phyloP scores from a whole-genome alignment of 139 green algal species.

The Coelastrella sp. region DNA sequence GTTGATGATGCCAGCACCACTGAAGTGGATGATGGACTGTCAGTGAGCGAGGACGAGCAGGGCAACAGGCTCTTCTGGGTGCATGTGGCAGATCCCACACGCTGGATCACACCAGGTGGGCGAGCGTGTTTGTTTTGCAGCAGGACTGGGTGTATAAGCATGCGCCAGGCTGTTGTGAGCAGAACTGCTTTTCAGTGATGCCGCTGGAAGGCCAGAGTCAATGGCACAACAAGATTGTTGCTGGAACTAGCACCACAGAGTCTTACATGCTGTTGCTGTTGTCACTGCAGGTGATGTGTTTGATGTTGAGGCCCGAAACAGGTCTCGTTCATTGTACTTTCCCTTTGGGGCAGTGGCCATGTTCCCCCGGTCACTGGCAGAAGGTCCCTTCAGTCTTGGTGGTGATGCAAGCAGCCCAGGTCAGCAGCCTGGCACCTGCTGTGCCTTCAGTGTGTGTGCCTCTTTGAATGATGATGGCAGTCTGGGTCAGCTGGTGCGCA shows the following conservation, averaged over 20 bases:
- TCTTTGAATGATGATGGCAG: slow-evolving; percentile 69
- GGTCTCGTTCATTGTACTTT: slow-evolving; percentile 86
- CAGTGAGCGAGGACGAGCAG: slow-evolving; percentile 59
- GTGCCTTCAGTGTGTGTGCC: slow-evolving; percentile 74
- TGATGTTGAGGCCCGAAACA: slow-evolving; percentile 66
- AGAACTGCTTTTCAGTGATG: too few relatives aligned
- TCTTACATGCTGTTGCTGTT: neutral
- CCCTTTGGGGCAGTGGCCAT: slow-evolving; percentile 82
- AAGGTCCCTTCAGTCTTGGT: slow-evolving; percentile 84
- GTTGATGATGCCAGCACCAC: slow-evolving; percentile 87
- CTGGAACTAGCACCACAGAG: neutral
- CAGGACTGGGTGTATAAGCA: neutral
- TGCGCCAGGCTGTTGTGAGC: too few relatives aligned
- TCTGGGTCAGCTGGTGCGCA: slow-evolving; percentile 50
- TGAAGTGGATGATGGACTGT: slow-evolving; percentile 91
- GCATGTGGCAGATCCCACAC: slow-evolving; percentile 90
- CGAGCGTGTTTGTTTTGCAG: neutral
- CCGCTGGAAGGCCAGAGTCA: too few relatives aligned
- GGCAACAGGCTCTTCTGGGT: slow-evolving; percentile 81
- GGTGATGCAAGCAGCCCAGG: slow-evolving; percentile 32
- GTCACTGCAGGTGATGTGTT: slow-evolving; percentile 55
- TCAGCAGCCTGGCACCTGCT: slow-evolving; percentile 30
- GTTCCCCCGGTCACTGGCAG: slow-evolving; percentile 83
- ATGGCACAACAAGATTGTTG: too few relatives aligned
- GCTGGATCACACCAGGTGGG: slow-evolving; percentile 64